phyloP scores from a whole-genome alignment of 768 basidiomycete species.

The Leccinum subgranulosum region DNA sequence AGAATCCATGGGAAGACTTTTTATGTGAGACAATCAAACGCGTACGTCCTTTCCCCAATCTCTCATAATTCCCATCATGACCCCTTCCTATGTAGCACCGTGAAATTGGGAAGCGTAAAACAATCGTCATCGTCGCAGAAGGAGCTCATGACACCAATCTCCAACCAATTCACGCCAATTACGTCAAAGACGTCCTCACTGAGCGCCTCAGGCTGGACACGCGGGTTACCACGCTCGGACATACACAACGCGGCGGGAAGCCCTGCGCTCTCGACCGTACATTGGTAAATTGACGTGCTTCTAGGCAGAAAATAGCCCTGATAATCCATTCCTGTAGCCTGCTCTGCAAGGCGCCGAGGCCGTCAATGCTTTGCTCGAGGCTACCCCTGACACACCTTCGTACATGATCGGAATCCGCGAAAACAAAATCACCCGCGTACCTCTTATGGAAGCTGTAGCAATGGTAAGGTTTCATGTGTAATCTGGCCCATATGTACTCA shows the following conservation, averaged over 20 bases:
- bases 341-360: constrained; percentile 97
- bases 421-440: constrained; percentile 92
- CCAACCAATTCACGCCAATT: constrained; percentile 87
- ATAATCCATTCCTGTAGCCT: constrained; percentile 50
- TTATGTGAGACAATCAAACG: constrained; percentile 85
- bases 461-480: constrained; percentile 47
- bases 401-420: constrained; percentile 97
- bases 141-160: constrained; percentile 87
- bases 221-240: constrained; percentile 93
- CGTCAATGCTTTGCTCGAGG: constrained; percentile 80
- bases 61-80: neutral
- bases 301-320: neutral
- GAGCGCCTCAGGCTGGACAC: constrained; percentile 91
- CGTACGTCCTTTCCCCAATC: constrained; percentile 42
- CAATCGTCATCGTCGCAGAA: constrained; percentile 97
- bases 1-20: constrained; percentile 82
- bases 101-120: constrained; percentile 90
- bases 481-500: constrained; percentile 2
- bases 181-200: constrained; percentile 86
- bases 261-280: constrained; percentile 94
- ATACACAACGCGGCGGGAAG: constrained; percentile 92
- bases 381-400: constrained; percentile 86
- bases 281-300: constrained; percentile 50
- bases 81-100: constrained; percentile 62
- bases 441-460: constrained; percentile 89